Conservation (phyloP, 768 basidiomycete species). For the Mycena albidolilacea region DNA sequence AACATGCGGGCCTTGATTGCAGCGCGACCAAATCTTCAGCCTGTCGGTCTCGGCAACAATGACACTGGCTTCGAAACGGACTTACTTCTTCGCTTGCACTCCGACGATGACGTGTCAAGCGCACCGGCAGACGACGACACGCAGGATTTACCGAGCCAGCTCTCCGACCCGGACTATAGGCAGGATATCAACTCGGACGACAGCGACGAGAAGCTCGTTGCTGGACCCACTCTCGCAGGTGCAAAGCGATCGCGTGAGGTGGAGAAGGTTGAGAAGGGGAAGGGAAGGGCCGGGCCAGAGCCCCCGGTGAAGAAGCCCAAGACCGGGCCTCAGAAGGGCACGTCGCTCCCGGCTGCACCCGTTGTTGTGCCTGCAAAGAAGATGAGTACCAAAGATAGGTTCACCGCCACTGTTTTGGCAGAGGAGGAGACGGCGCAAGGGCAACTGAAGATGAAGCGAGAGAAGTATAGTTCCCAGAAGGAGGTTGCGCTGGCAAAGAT, state of each 20-base stretch:
- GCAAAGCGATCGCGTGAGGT: no score
- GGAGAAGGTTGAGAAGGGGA: neutral
- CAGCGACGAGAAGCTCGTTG: slow-evolving; percentile 4
- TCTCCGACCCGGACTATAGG: neutral
- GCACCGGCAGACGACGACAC: neutral
- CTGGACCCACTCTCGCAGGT: no score
- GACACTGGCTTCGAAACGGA: neutral
- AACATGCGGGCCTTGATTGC: slow-evolving; percentile 32
- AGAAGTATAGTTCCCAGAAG: neutral
- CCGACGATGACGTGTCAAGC: slow-evolving; percentile 5
- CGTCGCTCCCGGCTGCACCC: neutral
- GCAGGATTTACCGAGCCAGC: neutral
- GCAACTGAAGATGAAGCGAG: slow-evolving; percentile 1
- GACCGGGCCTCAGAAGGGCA: slow-evolving; percentile 10
- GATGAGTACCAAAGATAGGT: neutral
- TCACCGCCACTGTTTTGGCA: slow-evolving; percentile 4
- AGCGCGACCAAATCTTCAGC: slow-evolving; percentile 37
- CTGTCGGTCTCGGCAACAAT: slow-evolving; percentile 20
- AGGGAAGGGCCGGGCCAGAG: no score
- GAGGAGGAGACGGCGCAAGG: slow-evolving; percentile 26
- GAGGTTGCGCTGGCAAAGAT: slow-evolving; percentile 2
- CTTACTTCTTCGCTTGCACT: neutral
- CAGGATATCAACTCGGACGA: neutral
- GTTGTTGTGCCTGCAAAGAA: neutral
- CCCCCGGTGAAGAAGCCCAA: neutral